Conservation (phyloP, 805 yeast genomes). For the Candida caryicola region DNA sequence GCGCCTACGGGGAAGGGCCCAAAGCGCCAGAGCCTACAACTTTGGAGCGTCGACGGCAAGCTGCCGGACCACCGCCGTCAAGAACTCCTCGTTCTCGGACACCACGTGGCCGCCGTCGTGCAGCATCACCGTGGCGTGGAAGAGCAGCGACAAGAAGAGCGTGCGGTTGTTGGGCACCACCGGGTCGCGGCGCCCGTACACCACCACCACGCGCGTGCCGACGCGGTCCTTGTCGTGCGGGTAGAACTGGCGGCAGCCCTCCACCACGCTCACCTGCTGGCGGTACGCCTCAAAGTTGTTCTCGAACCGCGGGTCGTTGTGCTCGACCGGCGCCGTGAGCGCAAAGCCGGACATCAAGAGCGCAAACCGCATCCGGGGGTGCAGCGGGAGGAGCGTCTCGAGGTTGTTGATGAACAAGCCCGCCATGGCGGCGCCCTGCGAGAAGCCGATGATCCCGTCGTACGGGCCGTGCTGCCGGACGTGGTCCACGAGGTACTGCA, state of each 20-base stretch:
- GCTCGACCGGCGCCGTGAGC: constrained; percentile 24
- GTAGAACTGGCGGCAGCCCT: constrained; percentile 1
- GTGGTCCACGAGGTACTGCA: constrained; percentile 24
- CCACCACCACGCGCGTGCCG: constrained; percentile 24
- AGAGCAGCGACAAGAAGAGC: constrained; percentile 20
- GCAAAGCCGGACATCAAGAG: constrained; percentile 36
- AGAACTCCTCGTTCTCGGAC: constrained; percentile 8
- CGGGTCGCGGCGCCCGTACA: constrained; percentile 32
- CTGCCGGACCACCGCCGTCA: constrained; percentile 30
- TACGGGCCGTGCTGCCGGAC: constrained; percentile 39
- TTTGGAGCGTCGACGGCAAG: too few relatives aligned
- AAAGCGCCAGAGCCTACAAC: too few relatives aligned
- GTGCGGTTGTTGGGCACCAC: constrained; percentile 34
- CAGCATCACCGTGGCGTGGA: constrained; percentile 13
- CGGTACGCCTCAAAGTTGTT: constrained; percentile 23
- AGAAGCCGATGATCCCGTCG: constrained; percentile 41
- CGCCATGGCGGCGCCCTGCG: constrained; percentile 44
- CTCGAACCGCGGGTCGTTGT: constrained; percentile 13
- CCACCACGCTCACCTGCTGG: not conserved
- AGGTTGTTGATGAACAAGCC: constrained; percentile 26
- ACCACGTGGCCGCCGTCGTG: constrained; percentile 37
- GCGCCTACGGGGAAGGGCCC: too few relatives aligned
- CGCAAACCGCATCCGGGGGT: constrained; percentile 27
- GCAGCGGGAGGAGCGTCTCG: constrained; percentile 18
- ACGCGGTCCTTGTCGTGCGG: not conserved